Percentiles rank a stretch among this genome's conserved stretches.
These are phyloP conservation scores for Casuarina cunninghamiana DNA, from an alignment of 306 rosid species.

Conservation along the genomic window DNA sequence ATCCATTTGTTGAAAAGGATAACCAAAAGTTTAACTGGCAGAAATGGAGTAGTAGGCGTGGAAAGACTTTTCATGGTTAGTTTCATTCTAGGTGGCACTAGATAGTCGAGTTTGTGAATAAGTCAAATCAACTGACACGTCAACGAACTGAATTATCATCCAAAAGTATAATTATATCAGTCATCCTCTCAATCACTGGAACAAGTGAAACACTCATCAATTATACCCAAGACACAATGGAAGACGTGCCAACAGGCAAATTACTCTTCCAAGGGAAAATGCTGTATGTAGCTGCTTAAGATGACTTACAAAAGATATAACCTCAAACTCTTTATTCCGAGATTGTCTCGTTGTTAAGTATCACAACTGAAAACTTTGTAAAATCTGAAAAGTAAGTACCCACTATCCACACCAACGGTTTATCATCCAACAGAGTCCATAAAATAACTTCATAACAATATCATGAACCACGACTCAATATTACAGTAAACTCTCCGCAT, in stretches of 20 bases:
- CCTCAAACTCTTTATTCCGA: neutral
- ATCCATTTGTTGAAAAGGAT: neutral
- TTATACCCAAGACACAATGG: neutral
- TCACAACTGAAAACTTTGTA: neutral
- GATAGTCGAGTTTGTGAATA: neutral
- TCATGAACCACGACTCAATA: neutral
- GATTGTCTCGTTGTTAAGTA: neutral
- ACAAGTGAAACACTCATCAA: too few species aligned
- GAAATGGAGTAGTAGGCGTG: slow-evolving; percentile 4
- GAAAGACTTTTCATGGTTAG: neutral
- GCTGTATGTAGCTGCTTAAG: neutral
- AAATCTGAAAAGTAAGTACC: neutral
- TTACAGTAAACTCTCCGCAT: neutral
- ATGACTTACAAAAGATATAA: neutral
- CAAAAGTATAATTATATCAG: neutral
- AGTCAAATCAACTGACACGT: neutral
- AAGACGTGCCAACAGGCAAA: neutral
- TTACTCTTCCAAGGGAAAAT: slow-evolving; percentile 1
- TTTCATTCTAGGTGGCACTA: neutral
- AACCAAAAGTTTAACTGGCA: neutral
- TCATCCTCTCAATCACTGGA: neutral
- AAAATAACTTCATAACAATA: neutral
- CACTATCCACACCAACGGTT: neutral
- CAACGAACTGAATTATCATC: slow-evolving; percentile 13
- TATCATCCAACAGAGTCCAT: neutral